A percentile compares a stretch with the other conserved stretches of the same genome.
phyloP scores from a whole-genome alignment of 2,329 filamentous ascomycete genomes.

The Diaporthe destruens region DNA sequence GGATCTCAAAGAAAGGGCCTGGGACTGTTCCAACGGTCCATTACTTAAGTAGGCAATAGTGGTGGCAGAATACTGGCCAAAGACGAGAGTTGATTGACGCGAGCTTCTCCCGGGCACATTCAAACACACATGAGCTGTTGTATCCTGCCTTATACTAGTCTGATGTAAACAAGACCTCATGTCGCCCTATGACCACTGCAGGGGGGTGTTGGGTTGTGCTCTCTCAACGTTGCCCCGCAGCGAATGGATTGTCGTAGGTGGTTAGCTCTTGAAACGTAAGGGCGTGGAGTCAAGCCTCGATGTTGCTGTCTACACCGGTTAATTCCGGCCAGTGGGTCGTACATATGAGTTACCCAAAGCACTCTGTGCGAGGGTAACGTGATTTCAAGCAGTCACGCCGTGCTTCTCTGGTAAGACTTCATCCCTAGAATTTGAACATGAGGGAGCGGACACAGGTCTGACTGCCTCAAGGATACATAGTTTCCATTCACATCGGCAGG shows the following conservation, averaged over 20 bases:
- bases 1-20: neutral
- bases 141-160: neutral
- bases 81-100: neutral
- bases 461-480: neutral
- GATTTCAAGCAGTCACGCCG: neutral
- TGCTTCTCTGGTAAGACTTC: neutral
- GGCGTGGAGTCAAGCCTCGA: neutral
- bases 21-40: too few relatives aligned
- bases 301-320: neutral
- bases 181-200: neutral
- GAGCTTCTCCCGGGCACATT: neutral
- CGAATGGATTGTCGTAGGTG: constrained; percentile 21
- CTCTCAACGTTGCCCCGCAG: constrained; percentile 5
- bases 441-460: neutral
- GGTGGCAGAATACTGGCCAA: too few relatives aligned
- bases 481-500: neutral
- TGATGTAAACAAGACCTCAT: neutral
- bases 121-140: neutral
- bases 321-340: constrained; percentile 4
- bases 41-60: too few relatives aligned
- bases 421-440: too few relatives aligned
- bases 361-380: neutral
- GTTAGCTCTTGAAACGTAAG: constrained; percentile 14
- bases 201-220: constrained; percentile 1
- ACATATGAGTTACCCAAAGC: neutral